phyloP scores from a whole-genome alignment of 2,329 filamentous ascomycete genomes.

The Keithomyces neogunnii region DNA sequence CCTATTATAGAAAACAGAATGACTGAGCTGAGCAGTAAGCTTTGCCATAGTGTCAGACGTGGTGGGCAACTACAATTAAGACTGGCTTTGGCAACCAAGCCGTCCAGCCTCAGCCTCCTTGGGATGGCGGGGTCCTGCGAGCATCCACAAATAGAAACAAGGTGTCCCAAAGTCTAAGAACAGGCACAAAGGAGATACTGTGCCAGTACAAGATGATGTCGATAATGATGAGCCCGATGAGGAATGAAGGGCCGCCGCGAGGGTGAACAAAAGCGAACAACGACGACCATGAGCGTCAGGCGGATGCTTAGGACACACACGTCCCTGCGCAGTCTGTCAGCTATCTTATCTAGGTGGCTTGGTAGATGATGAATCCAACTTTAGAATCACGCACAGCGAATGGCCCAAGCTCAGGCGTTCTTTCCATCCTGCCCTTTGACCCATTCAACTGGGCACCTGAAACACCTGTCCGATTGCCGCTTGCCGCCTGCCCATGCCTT shows the following conservation, averaged over 20 bases:
- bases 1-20: neutral
- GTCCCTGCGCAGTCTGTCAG: too few relatives aligned
- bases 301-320: neutral
- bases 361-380: too few relatives aligned
- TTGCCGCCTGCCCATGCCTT: neutral
- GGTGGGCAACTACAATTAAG: neutral
- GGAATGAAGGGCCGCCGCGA: too few relatives aligned
- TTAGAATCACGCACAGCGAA: neutral
- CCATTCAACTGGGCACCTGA: neutral
- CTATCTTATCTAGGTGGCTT: too few relatives aligned
- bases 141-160: constrained; percentile 1
- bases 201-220: neutral
- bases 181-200: neutral
- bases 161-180: neutral
- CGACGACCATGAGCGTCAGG: too few relatives aligned
- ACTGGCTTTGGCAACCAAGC: neutral
- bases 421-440: neutral
- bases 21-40: constrained; percentile 1
- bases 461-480: too few relatives aligned
- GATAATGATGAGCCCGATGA: neutral
- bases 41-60: neutral
- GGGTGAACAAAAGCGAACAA: too few relatives aligned
- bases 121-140: neutral
- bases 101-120: constrained; percentile 1
- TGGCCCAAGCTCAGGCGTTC: neutral